Conservation (phyloP, 345 rosid species). For the Leavenworthia alabamica region DNA sequence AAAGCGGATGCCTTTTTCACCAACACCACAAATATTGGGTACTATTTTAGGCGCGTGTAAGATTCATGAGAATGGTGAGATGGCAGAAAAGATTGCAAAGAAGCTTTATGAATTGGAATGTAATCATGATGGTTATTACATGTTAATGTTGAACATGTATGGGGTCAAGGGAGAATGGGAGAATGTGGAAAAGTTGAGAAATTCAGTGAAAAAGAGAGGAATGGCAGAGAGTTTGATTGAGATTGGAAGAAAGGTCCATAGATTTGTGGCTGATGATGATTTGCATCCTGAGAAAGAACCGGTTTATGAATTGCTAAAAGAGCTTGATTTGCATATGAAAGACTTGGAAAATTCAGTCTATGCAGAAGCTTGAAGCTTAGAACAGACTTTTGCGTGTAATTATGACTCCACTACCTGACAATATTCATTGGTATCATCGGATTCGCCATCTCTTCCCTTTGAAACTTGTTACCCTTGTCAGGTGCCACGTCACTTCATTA, state of each 20-base stretch:
- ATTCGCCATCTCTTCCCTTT: background rate
- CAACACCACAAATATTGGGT: conserved; percentile 44
- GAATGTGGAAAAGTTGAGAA: conserved; percentile 37
- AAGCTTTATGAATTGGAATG: conserved; percentile 41
- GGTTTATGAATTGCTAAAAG: conserved; percentile 36
- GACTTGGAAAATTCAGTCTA: conserved; percentile 1
- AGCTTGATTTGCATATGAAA: conserved; percentile 36
- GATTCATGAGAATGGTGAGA: conserved; percentile 45
- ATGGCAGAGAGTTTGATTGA: conserved; percentile 41
- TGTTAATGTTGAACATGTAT: conserved; percentile 51
- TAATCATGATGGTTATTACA: conserved; percentile 49
- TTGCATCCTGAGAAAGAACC: conserved; percentile 32
- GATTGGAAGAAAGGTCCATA: conserved; percentile 35
- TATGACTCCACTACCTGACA: background rate
- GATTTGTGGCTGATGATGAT: conserved; percentile 43
- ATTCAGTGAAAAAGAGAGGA: conserved; percentile 36
- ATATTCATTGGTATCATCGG: conserved; percentile 22
- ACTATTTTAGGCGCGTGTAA: conserved; percentile 58
- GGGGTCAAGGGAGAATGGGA: conserved; percentile 47
- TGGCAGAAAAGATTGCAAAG: conserved; percentile 43
- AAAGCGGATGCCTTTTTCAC: conserved; percentile 36
- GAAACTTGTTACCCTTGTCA: no score
- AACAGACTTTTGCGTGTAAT: background rate
- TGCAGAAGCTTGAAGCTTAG: conserved; percentile 10
- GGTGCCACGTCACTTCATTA: no score